Percentiles rank a stretch among this genome's conserved stretches.
phyloP scores from a whole-genome alignment of 2,329 filamentous ascomycete genomes.

The Alternaria arborescens region DNA sequence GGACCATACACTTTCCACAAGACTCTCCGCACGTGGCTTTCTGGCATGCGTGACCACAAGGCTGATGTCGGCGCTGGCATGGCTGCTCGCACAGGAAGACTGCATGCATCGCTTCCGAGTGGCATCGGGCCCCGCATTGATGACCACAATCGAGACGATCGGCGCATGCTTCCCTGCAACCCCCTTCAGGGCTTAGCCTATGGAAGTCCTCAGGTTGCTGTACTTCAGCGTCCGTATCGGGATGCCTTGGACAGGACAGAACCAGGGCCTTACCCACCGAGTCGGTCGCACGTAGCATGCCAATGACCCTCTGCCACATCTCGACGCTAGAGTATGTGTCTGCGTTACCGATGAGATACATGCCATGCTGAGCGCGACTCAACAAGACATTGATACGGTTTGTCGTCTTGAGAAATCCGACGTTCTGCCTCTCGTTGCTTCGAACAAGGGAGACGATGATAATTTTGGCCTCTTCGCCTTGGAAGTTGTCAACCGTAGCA shows the following conservation, averaged over 20 bases:
- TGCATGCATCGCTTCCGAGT: conserved; percentile 42
- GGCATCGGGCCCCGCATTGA: conserved; percentile 38
- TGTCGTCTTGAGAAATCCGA: conserved; percentile 71
- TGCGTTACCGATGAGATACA: conserved; percentile 75
- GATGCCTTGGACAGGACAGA: conserved; percentile 44
- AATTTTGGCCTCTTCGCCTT: conserved; percentile 78
- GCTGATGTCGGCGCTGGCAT: conserved; percentile 32
- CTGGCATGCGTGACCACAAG: conserved; percentile 41
- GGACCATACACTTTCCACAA: conserved; percentile 35
- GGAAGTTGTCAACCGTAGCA: conserved; percentile 78
- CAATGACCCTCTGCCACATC: conserved; percentile 71
- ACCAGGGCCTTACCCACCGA: conserved; percentile 27
- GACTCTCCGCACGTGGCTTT: conserved; percentile 40
- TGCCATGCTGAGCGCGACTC: conserved; percentile 71
- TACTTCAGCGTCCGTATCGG: conserved; percentile 34
- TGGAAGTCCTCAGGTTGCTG: conserved; percentile 40
- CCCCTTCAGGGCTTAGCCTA: conserved; percentile 41
- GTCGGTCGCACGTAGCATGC: conserved; percentile 55
- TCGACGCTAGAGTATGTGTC: conserved; percentile 63
- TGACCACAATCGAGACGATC: conserved; percentile 43
- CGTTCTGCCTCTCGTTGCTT: conserved; percentile 67
- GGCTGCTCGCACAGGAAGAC: conserved; percentile 36
- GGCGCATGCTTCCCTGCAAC: conserved; percentile 35
- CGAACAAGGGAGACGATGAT: conserved; percentile 75
- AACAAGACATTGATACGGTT: conserved; percentile 77